phyloP scores from a whole-genome alignment of 305 asterid genomes.

The Fraxinus ornus region DNA sequence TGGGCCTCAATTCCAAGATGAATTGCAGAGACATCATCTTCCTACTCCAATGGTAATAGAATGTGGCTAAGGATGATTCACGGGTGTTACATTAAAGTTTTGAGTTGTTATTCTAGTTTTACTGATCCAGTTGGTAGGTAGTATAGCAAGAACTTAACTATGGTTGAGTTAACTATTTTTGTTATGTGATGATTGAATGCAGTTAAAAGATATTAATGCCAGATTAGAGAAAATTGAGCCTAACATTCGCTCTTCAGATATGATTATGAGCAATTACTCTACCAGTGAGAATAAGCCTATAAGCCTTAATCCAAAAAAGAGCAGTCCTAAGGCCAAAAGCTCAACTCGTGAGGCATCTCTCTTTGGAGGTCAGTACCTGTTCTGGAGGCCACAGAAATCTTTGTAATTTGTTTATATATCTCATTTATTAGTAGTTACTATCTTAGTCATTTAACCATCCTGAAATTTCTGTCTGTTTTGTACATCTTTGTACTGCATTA shows the following conservation, averaged over 20 bases:
- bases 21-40: conserved; percentile 79
- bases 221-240: conserved; percentile 95
- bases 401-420: background rate
- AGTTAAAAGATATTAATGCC: conserved; percentile 87
- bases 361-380: conserved; percentile 79
- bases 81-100: conserved; percentile 2
- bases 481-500: conserved; percentile 4
- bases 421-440: conserved; percentile 1
- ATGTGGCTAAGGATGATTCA: background rate
- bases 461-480: conserved; percentile 5
- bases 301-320: conserved; percentile 58
- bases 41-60: conserved; percentile 67
- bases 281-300: conserved; percentile 60
- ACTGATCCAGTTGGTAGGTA: background rate
- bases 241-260: conserved; percentile 67
- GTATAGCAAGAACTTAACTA: background rate
- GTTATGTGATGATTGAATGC: conserved; percentile 38
- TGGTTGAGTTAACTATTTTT: conserved; percentile 32
- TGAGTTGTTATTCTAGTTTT: conserved; percentile 12
- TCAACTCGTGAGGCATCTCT: conserved; percentile 76
- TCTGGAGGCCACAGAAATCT: background rate
- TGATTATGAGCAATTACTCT: conserved; percentile 54
- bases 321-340: conserved; percentile 87
- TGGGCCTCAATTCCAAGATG: conserved; percentile 93
- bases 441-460: conserved; percentile 2